These are phyloP conservation scores for Naegleria fowleri DNA, from an alignment of 208 protist species.

Conservation along the genomic window DNA sequence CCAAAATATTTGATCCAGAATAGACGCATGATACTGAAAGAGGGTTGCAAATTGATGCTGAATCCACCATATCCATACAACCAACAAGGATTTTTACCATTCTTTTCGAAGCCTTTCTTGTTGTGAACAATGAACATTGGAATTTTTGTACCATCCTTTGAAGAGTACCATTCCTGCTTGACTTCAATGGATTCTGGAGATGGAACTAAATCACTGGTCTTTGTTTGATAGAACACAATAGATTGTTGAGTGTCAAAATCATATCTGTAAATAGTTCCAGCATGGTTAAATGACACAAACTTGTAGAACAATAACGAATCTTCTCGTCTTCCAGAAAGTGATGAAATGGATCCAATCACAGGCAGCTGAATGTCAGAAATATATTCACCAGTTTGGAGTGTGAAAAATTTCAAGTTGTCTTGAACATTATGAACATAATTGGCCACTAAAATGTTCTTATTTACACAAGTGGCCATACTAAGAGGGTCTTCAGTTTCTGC, in stretches of 20 bases:
- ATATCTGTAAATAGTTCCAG: constrained; percentile 67
- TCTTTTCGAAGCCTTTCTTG: constrained; percentile 51
- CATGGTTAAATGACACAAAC: constrained; percentile 76
- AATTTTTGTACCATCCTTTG: constrained; percentile 76
- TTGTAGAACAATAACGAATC: constrained; percentile 74
- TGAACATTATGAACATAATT: constrained; percentile 85
- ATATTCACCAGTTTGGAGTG: constrained; percentile 41
- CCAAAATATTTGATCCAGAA: constrained; percentile 69
- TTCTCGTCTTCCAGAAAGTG: constrained; percentile 52
- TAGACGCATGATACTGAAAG: constrained; percentile 54
- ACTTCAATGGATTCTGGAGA: constrained; percentile 47
- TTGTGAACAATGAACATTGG: constrained; percentile 84
- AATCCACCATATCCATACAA: constrained; percentile 91
- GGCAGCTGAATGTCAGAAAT: constrained; percentile 12
- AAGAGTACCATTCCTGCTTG: constrained; percentile 78
- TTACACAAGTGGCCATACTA: constrained; percentile 45
- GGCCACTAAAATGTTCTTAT: constrained; percentile 67
- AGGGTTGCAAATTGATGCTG: constrained; percentile 70
- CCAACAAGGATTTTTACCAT: constrained; percentile 62
- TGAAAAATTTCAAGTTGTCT: constrained; percentile 70
- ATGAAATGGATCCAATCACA: constrained; percentile 58
- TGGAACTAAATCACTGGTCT: not conserved
- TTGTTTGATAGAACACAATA: not conserved
- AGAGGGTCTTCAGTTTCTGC: constrained; percentile 63
- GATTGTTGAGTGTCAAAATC: constrained; percentile 50